These are phyloP conservation scores for Cenchrus americanus DNA, from an alignment of 176 grass and related monocot species.

Conservation along the genomic window DNA sequence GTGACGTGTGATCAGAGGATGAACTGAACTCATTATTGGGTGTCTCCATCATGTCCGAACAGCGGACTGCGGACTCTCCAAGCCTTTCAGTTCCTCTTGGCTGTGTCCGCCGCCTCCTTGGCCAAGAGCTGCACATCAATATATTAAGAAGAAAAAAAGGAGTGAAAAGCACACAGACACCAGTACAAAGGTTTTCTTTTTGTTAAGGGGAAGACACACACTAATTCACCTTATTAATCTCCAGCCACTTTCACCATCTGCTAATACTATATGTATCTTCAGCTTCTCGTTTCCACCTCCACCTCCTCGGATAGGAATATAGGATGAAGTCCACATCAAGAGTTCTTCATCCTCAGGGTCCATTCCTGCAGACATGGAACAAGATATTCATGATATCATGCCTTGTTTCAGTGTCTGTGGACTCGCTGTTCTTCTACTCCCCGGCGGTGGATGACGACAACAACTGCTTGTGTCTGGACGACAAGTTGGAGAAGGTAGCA, in stretches of 20 bases:
- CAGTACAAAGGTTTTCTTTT: too few relatives aligned
- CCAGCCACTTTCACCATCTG: background rate
- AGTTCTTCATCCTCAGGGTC: constrained; percentile 84
- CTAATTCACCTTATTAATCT: background rate
- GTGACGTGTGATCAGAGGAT: background rate
- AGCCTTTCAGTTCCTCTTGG: background rate
- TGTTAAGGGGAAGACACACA: too few relatives aligned
- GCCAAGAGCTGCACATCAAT: too few relatives aligned
- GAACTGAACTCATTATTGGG: background rate
- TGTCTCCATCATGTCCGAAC: background rate
- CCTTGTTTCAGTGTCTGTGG: constrained; percentile 75
- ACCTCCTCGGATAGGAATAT: background rate
- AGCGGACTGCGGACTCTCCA: constrained; percentile 5
- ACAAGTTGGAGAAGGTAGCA: constrained; percentile 66
- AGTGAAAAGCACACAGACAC: too few relatives aligned
- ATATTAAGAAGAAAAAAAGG: too few relatives aligned
- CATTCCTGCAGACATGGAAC: constrained; percentile 93
- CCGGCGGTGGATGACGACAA: constrained; percentile 55
- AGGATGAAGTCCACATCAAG: constrained; percentile 41
- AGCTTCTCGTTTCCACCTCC: background rate
- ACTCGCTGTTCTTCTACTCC: constrained; percentile 86
- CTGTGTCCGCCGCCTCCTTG: constrained; percentile 3
- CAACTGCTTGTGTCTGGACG: constrained; percentile 68
- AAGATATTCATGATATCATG: constrained; percentile 95
- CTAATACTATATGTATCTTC: too few relatives aligned